Base-by-base conservation (phyloP, 106 monocot species). In the Dioscorea zingiberensis region DNA sequence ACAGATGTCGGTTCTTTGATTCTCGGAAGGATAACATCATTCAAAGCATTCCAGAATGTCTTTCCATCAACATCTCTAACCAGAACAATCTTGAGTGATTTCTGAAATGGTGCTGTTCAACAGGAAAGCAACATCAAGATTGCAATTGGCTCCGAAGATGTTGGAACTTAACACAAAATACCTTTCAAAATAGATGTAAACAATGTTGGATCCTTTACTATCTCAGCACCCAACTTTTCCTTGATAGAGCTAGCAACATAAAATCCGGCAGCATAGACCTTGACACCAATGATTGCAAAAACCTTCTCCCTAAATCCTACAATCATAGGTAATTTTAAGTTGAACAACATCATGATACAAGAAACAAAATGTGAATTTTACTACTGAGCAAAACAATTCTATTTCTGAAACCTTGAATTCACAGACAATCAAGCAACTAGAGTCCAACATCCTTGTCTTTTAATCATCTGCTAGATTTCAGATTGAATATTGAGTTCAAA, bases 1-100 rank as follows among this genome's bases (percentile, higher is more conserved):
- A 44, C 67, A 45, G 70, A 25, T 15, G 74, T 78, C 8, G 78
- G 76, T 32, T 73, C 71, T 73, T 81, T 71, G 12, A 91, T 76
- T 71, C 87, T 87, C 7, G 84, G 78, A 44, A 84, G 70, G 53
- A 91, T 81, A 32, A 80, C 83, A 70, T 91, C 91, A 77, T 87
- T 71, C 59, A 91, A 77, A 13, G 91, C 91, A 74, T 81, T 78
- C 91, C 87, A 87, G 58, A 91, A 91, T n/a, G 87, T 91, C 55
- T 84, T 69, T 4, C 87, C 91, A 79, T 87, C 87, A 29, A 91
- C 81, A 74, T 87, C 80, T 80, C 91, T 72, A 11, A 91, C 81
- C 18, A 87, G 76, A 61, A 69, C 74, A 67, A 91, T 87, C 54
- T 69, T 73, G 17, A 91, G 67, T 53, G 84, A 87, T 66, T 91